phyloP scores from a whole-genome alignment of 2,329 filamentous ascomycete species.

The Xylariales sp. region DNA sequence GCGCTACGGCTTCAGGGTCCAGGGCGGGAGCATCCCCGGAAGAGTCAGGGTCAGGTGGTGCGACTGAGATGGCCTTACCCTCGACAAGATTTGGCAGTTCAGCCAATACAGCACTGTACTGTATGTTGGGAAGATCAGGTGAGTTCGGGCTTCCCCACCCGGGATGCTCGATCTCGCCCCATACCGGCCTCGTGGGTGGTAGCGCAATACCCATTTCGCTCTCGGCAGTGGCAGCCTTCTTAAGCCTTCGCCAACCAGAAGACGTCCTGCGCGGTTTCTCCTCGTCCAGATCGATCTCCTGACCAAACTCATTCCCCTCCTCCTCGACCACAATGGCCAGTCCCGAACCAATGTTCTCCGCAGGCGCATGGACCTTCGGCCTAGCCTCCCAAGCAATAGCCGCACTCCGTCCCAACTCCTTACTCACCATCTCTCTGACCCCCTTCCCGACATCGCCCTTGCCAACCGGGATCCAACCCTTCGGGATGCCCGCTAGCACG shows the following conservation, averaged over 20 bases:
- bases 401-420: conserved; percentile 70
- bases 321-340: not conserved
- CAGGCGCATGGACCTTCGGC: conserved; percentile 51
- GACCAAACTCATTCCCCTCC: not conserved
- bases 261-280: conserved; percentile 9
- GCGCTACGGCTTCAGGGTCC: conserved; percentile 62
- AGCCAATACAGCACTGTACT: conserved; percentile 74
- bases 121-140: conserved; percentile 70
- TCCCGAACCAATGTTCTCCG: conserved; percentile 13
- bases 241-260: conserved; percentile 13
- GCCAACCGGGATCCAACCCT: conserved; percentile 79
- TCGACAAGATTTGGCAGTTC: conserved; percentile 90
- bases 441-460: conserved; percentile 73
- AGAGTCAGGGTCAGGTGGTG: conserved; percentile 49
- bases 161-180: conserved; percentile 80
- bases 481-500: conserved; percentile 77
- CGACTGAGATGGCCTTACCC: conserved; percentile 84
- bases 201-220: conserved; percentile 43
- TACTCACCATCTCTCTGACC: conserved; percentile 71
- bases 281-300: conserved; percentile 11
- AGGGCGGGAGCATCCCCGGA: conserved; percentile 40
- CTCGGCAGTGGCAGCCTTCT: conserved; percentile 32
- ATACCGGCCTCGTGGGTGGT: conserved; percentile 49
- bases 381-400: conserved; percentile 73
- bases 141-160: conserved; percentile 84